These are phyloP conservation scores for Coleophoma crateriformis DNA, from an alignment of 2,329 filamentous ascomycete species.

Conservation along the genomic window DNA sequence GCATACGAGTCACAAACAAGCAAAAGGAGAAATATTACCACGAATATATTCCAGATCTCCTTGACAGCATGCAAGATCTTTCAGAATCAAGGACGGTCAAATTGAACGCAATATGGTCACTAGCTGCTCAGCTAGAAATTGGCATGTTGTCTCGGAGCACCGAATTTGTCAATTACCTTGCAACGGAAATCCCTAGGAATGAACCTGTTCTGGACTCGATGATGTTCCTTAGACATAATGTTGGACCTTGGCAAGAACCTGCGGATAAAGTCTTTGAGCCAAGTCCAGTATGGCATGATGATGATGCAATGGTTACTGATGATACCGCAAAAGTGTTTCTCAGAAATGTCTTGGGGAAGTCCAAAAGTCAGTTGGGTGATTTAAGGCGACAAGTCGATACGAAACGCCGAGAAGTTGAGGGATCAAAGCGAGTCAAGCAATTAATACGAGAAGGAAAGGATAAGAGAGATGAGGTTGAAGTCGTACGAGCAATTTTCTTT, in stretches of 20 bases:
- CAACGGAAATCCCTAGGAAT: slow-evolving; percentile 81
- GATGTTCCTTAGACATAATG: slow-evolving; percentile 97
- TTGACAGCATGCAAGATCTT: slow-evolving; percentile 90
- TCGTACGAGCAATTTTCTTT: slow-evolving; percentile 77
- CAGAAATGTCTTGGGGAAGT: slow-evolving; percentile 86
- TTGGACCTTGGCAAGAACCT: slow-evolving; percentile 76
- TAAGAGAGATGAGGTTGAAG: slow-evolving; percentile 80
- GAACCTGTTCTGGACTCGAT: slow-evolving; percentile 86
- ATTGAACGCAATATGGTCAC: slow-evolving; percentile 79
- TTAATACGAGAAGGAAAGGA: slow-evolving; percentile 77
- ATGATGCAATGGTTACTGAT: slow-evolving; percentile 79
- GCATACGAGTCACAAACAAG: slow-evolving; percentile 95
- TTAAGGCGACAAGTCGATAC: slow-evolving; percentile 78
- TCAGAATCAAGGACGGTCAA: slow-evolving; percentile 82
- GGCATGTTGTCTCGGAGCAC: slow-evolving; percentile 70
- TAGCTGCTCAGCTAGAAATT: slow-evolving; percentile 75
- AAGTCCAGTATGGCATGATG: slow-evolving; percentile 95
- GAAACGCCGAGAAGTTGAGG: slow-evolving; percentile 80
- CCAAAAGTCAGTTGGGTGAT: slow-evolving; percentile 77
- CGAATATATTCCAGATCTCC: slow-evolving; percentile 88
- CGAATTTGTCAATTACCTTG: slow-evolving; percentile 65
- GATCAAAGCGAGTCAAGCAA: slow-evolving; percentile 66
- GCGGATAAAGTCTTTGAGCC: slow-evolving; percentile 83
- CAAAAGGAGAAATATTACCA: slow-evolving; percentile 97
- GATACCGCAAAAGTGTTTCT: slow-evolving; percentile 85